Percentiles rank a stretch among this genome's conserved stretches.
Evolutionary conservation across 2,329 filamentous ascomycete genomes (phyloP).

Genomic region (Fusarium beomiforme): DNA sequence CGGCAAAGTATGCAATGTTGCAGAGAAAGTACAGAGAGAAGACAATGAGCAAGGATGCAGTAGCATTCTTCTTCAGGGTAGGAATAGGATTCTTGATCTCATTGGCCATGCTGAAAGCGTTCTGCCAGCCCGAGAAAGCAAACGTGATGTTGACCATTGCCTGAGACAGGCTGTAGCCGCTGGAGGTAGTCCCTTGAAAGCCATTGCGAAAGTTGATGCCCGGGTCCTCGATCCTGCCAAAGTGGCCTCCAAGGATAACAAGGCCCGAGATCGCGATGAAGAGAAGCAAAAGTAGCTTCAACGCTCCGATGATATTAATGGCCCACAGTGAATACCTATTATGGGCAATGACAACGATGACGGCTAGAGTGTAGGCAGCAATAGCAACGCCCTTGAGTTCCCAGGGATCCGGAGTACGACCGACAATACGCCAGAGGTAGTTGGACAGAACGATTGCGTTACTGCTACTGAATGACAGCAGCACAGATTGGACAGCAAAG

Average conservation of each 20-base stretch:
- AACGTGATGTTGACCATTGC: slow-evolving; percentile 69
- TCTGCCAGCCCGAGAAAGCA: slow-evolving; percentile 66
- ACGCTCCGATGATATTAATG: slow-evolving; percentile 64
- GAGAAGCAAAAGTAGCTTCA: slow-evolving; percentile 70
- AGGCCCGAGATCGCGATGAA: slow-evolving; percentile 70
- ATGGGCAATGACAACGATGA: slow-evolving; percentile 63
- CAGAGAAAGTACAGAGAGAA: slow-evolving; percentile 67
- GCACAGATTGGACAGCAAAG: slow-evolving; percentile 71
- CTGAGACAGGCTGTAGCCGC: slow-evolving; percentile 51
- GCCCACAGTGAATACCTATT: slow-evolving; percentile 67
- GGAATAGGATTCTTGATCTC: slow-evolving; percentile 70
- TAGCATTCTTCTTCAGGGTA: slow-evolving; percentile 61
- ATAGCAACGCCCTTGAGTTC: slow-evolving; percentile 73
- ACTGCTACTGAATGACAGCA: slow-evolving; percentile 72
- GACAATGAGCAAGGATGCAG: slow-evolving; percentile 56
- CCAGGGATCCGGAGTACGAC: slow-evolving; percentile 64
- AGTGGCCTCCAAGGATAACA: slow-evolving; percentile 62
- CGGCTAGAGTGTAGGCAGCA: slow-evolving; percentile 69
- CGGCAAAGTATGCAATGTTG: slow-evolving; percentile 70
- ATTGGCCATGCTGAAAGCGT: slow-evolving; percentile 70
- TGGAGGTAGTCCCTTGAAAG: slow-evolving; percentile 48
- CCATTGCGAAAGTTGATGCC: slow-evolving; percentile 49
- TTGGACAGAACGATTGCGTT: slow-evolving; percentile 69
- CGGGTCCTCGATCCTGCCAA: slow-evolving; percentile 45
- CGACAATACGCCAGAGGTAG: slow-evolving; percentile 69